phyloP scores from a whole-genome alignment of 768 basidiomycete species.

The Hericium alpestre region DNA sequence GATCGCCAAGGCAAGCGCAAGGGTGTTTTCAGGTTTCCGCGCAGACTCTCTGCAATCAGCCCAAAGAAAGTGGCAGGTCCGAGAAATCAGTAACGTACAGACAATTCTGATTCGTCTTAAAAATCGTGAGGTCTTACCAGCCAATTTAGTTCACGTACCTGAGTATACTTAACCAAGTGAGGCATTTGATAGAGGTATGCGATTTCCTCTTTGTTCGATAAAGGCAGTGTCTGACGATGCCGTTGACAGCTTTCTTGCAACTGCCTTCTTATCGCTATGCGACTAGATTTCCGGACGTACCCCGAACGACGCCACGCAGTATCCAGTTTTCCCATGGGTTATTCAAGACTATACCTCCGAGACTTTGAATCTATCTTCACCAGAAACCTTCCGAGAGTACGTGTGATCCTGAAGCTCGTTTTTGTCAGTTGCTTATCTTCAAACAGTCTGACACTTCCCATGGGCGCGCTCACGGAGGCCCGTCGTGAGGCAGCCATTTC shows the following conservation, averaged over 20 bases:
- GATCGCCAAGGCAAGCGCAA: constrained; percentile 40
- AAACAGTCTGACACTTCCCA: constrained; percentile 61
- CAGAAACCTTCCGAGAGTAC: constrained; percentile 62
- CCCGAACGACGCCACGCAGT: constrained; percentile 90
- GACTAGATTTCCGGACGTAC: constrained; percentile 68
- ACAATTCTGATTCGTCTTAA: background rate
- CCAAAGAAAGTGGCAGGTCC: constrained; percentile 75
- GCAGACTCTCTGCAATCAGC: constrained; percentile 58
- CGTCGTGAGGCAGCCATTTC: constrained; percentile 66
- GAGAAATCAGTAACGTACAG: constrained; percentile 85
- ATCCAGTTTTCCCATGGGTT: constrained; percentile 92
- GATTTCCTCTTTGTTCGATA: background rate
- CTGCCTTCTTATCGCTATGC: background rate
- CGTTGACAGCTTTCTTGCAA: background rate
- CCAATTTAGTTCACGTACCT: constrained; percentile 70
- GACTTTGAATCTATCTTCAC: constrained; percentile 51
- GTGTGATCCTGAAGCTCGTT: constrained; percentile 16
- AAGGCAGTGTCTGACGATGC: background rate
- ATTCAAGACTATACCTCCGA: constrained; percentile 74
- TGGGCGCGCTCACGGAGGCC: constrained; percentile 77
- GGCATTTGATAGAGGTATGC: background rate
- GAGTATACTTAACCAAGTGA: constrained; percentile 72
- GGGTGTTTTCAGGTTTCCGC: constrained; percentile 37
- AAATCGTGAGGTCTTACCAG: background rate
- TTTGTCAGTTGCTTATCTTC: background rate